phyloP scores from a whole-genome alignment of 2,329 filamentous ascomycete genomes.

The Trichoderma atrobrunneum region DNA sequence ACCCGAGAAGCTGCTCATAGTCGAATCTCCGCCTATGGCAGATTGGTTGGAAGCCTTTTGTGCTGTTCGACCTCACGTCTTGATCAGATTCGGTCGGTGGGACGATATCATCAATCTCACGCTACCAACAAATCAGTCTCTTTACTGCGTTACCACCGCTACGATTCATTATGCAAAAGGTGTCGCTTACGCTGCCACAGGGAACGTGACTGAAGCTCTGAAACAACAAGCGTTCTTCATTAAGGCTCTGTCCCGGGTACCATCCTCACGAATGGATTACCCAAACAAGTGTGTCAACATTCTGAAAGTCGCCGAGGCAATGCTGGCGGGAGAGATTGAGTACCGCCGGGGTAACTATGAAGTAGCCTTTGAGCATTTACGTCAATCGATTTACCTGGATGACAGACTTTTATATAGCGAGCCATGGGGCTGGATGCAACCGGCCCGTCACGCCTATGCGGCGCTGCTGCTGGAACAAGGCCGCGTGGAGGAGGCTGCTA shows the following conservation, averaged over 20 bases:
- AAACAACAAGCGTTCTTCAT: neutral
- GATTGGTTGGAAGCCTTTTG: neutral
- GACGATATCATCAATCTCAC: conserved; percentile 56
- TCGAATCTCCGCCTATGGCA: neutral
- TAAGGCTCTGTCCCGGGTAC: neutral
- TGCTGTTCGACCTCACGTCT: conserved; percentile 47
- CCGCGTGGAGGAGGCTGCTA: conserved; percentile 50
- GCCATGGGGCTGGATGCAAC: conserved; percentile 76
- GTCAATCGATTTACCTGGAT: conserved; percentile 53
- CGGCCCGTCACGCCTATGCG: conserved; percentile 64
- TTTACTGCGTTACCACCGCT: conserved; percentile 67
- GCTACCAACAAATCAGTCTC: conserved; percentile 52
- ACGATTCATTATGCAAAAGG: conserved; percentile 67
- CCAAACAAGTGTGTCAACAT: conserved; percentile 40
- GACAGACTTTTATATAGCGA: conserved; percentile 66
- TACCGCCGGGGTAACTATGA: conserved; percentile 61
- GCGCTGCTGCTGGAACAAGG: conserved; percentile 66
- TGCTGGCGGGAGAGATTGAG: conserved; percentile 70
- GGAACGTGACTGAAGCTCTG: conserved; percentile 62
- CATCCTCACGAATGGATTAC: neutral
- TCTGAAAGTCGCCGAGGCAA: conserved; percentile 56
- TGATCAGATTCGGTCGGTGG: conserved; percentile 71
- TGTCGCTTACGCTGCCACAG: conserved; percentile 56
- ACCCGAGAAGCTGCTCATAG: neutral
- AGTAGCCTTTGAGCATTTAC: conserved; percentile 55